Base-by-base conservation (phyloP, 441 rosid genomes). In the Corymbia calophylla region DNA sequence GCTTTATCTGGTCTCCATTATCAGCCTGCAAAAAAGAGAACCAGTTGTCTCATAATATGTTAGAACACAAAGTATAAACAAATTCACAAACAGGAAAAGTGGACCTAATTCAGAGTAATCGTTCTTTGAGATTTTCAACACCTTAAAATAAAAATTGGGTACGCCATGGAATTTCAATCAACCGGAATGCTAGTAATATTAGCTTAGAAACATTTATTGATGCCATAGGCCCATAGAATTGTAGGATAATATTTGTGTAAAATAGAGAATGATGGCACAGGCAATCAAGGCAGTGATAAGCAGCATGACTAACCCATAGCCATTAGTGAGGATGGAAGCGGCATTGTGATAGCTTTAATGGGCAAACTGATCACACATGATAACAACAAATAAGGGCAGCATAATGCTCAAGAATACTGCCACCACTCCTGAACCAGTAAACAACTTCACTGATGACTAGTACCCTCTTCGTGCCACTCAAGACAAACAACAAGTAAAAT, bases 11-110 rank as follows among this genome's bases (percentile, higher is more conserved):
- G 58, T 87, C 91, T 48, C 87, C 90, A 58, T 88, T 92, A 89
- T 92, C 94, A 87, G 91, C 88, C 98, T 97, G 94, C 93, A 88
- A 91, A 86, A 82, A 88, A 31, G 13, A 89, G 56, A 80, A 55
- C 55, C 12, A 14, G n/a, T 39, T 39, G n/a, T 77, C 51, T 7
- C 18, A n/a, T 53, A 14, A 10, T 19, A 51, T 44, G 16, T 53
- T 55, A 29, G n/a, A 39, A 29, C 13, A 64, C 11, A 56, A 14
- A 68, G 58, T 29, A 66, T 48, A 19, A 51, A 23, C 47, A 70
- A n/a, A 77, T 39, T 7, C 51, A 39, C 27, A 73, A 89, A 31
- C 55, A 39, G 47, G 47, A 29, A 51, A 39, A 58, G 25, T 58
- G 58, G 51, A 70, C 53, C 56, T 18, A 16, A 49, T n/a, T 77